Percentiles rank a stretch among this genome's conserved stretches.
Evolutionary conservation across 73 alveolate genomes (phyloP).

Genomic region (Paramecium octaurelia): DNA sequence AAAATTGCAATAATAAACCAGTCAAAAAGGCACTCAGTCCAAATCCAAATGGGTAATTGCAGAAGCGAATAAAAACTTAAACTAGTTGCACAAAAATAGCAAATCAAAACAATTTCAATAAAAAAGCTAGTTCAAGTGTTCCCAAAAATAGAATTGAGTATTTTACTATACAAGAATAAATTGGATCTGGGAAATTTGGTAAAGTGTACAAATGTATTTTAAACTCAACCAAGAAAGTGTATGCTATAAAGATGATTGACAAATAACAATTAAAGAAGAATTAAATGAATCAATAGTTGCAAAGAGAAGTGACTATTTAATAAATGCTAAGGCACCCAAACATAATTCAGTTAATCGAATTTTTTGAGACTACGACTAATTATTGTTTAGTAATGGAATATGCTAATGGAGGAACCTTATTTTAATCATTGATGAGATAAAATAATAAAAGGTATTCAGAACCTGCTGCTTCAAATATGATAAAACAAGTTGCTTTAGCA

Average conservation of each 20-base stretch:
- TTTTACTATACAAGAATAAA: background rate
- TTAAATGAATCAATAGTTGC: background rate
- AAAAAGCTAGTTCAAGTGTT: background rate
- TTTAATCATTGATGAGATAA: conserved; percentile 4
- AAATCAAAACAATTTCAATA: background rate
- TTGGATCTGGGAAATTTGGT: conserved; percentile 50
- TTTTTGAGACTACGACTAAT: conserved; percentile 80
- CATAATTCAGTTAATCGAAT: conserved; percentile 87
- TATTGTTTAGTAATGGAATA: conserved; percentile 84
- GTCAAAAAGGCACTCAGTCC: background rate
- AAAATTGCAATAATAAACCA: conserved; percentile 25
- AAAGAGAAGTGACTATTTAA: conserved; percentile 24
- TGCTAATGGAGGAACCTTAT: conserved; percentile 42
- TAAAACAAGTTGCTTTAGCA: conserved; percentile 39
- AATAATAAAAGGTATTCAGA: conserved; percentile 36
- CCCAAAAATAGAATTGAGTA: conserved; percentile 27
- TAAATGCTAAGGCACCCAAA: conserved; percentile 76
- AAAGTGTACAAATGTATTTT: conserved; percentile 5
- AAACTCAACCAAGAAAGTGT: background rate
- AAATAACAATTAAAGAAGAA: background rate
- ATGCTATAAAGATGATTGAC: conserved; percentile 48
- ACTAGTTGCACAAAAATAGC: background rate
- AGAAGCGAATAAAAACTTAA: background rate
- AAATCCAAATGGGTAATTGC: background rate
- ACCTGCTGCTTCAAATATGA: conserved; percentile 45